Conservation (phyloP, 2,329 filamentous ascomycete species). For the Rhynchosporium secalis region DNA sequence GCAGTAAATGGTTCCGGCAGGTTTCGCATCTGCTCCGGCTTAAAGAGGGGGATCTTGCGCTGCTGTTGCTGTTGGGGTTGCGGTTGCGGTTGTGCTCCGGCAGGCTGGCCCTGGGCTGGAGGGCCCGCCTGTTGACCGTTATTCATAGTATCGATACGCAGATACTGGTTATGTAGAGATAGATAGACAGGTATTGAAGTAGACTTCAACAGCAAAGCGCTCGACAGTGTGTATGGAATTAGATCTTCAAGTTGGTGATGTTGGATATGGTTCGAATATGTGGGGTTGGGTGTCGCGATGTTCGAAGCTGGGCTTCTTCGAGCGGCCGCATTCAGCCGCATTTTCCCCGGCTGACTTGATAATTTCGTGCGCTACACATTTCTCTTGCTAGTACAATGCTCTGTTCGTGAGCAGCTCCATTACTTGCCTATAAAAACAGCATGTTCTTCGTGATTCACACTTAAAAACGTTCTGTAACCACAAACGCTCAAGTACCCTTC, state of each 20-base stretch:
- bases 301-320: background rate
- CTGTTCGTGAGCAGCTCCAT: no score
- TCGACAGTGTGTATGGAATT: background rate
- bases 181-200: background rate
- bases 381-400: no score
- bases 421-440: no score
- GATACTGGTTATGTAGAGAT: background rate
- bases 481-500: no score
- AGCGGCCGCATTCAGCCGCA: conserved; percentile 12
- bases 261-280: background rate
- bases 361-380: no score
- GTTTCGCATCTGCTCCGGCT: conserved; percentile 39
- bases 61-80: conserved; percentile 26
- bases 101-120: conserved; percentile 30
- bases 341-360: background rate
- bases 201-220: background rate
- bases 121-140: conserved; percentile 32
- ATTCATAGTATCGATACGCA: conserved; percentile 31
- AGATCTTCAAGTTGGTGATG: no score
- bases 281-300: conserved; percentile 1
- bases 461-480: no score
- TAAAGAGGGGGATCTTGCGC: conserved; percentile 31
- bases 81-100: conserved; percentile 29
- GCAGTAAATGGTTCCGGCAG: conserved; percentile 45
- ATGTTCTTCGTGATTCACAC: no score